Percentiles rank a stretch among this genome's conserved stretches.
These are phyloP conservation scores for Acer campestre DNA, from an alignment of 345 rosid species.

Conservation along the genomic window DNA sequence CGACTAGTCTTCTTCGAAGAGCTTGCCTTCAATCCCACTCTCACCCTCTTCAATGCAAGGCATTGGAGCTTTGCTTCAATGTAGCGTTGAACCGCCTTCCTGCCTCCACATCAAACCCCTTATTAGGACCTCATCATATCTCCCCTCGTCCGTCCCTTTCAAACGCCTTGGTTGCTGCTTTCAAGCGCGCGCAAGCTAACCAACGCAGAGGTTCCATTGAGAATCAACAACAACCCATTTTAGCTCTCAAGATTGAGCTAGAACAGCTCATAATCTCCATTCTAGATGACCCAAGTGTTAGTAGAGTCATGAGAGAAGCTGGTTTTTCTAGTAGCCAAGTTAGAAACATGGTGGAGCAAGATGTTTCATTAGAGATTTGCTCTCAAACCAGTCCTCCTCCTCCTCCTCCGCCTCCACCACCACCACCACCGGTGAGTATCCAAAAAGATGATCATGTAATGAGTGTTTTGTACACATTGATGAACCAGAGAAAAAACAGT, in stretches of 20 bases:
- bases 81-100: conserved; percentile 82
- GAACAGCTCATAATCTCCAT: conserved; percentile 68
- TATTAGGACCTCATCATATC: conserved; percentile 41
- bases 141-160: conserved; percentile 56
- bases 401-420: not conserved
- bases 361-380: conserved; percentile 53
- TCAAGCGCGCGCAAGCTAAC: conserved; percentile 81
- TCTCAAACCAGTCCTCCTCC: conserved; percentile 27
- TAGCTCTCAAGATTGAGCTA: conserved; percentile 69
- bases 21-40: conserved; percentile 73
- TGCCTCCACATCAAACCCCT: conserved; percentile 57
- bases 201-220: conserved; percentile 76
- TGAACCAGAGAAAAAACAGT: conserved; percentile 46
- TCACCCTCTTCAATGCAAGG: conserved; percentile 78
- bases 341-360: conserved; percentile 58
- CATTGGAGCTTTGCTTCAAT: conserved; percentile 75
- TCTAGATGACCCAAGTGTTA: conserved; percentile 78
- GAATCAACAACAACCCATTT: conserved; percentile 77
- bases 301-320: conserved; percentile 83
- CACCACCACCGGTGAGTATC: too few species aligned
- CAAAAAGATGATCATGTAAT: conserved; percentile 34
- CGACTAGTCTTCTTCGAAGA: conserved; percentile 56
- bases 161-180: conserved; percentile 74
- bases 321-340: conserved; percentile 75
- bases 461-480: conserved; percentile 44